These are phyloP conservation scores for Leccinellum rugosiceps DNA, from an alignment of 768 basidiomycete species.

Conservation along the genomic window DNA sequence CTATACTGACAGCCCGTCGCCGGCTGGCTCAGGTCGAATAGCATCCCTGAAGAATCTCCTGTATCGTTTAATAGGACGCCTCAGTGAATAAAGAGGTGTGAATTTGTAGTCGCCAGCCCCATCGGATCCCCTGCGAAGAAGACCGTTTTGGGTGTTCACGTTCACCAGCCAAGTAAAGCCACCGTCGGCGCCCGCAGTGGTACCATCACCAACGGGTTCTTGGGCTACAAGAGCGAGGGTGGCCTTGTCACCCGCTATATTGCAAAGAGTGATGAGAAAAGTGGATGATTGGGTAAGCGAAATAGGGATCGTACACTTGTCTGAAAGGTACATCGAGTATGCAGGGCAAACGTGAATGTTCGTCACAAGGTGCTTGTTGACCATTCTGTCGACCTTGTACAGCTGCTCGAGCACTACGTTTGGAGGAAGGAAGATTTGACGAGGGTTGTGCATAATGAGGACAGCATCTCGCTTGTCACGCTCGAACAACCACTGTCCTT, in stretches of 20 bases:
- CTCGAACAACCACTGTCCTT: conserved; percentile 32
- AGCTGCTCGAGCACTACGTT: conserved; percentile 25
- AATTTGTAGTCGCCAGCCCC: conserved; percentile 11
- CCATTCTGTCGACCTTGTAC: conserved; percentile 24
- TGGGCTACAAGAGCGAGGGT: conserved; percentile 21
- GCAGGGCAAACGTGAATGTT: conserved; percentile 30
- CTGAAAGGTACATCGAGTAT: conserved; percentile 31
- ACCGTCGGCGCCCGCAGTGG: background rate
- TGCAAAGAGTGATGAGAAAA: background rate
- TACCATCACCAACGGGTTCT: background rate
- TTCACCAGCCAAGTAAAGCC: conserved; percentile 20
- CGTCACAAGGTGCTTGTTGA: conserved; percentile 32
- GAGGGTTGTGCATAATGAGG: conserved; percentile 32
- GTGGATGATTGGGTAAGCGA: background rate
- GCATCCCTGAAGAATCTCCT: conserved; percentile 18
- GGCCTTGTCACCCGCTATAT: conserved; percentile 21
- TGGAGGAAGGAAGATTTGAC: conserved; percentile 17
- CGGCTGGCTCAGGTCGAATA: conserved; percentile 8
- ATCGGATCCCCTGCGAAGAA: conserved; percentile 20
- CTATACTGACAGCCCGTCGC: conserved; percentile 20
- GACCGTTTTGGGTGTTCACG: conserved; percentile 9
- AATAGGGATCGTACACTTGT: conserved; percentile 15
- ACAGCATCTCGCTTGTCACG: conserved; percentile 28
- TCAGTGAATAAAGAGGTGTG: conserved; percentile 22
- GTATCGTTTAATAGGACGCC: conserved; percentile 9